A percentile compares a stretch with the other conserved stretches of the same genome.
phyloP scores from a whole-genome alignment of 106 monocot species.

The Platanthera guangdongensis region DNA sequence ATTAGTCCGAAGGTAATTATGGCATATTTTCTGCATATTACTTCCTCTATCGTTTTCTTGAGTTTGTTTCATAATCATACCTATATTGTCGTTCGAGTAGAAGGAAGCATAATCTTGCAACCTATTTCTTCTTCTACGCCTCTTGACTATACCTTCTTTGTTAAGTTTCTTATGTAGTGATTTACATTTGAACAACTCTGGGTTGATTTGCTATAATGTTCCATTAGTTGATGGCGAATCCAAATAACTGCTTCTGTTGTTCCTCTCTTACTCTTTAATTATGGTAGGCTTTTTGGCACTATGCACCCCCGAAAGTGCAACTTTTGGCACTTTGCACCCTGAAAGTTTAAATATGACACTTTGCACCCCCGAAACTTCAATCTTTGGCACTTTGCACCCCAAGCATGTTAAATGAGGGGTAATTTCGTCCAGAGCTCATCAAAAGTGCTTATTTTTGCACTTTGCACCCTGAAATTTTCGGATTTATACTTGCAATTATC shows the following conservation, averaged over 20 bases:
- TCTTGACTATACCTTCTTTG: not conserved
- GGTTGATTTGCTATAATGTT: not conserved
- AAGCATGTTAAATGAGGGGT: no score
- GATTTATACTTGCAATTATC: no score
- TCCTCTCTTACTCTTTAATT: no score
- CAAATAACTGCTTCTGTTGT: not conserved
- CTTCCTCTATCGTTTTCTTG: not conserved
- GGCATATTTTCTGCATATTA: not conserved
- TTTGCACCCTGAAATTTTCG: no score
- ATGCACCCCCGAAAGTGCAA: no score
- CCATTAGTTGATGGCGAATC: not conserved
- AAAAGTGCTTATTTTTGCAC: no score
- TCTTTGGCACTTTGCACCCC: no score
- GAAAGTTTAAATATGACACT: no score
- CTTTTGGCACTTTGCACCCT: no score
- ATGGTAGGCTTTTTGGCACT: no score
- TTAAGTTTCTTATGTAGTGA: not conserved
- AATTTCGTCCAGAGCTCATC: no score
- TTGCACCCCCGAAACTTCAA: no score
- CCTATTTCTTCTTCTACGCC: not conserved
- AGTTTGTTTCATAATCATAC: not conserved
- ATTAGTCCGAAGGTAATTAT: conserved; percentile 29
- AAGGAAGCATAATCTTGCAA: not conserved
- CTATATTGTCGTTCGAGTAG: not conserved
- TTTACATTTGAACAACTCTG: not conserved